These are phyloP conservation scores for Haematococcus lacustris DNA, from an alignment of 139 green algal species.

Conservation along the genomic window DNA sequence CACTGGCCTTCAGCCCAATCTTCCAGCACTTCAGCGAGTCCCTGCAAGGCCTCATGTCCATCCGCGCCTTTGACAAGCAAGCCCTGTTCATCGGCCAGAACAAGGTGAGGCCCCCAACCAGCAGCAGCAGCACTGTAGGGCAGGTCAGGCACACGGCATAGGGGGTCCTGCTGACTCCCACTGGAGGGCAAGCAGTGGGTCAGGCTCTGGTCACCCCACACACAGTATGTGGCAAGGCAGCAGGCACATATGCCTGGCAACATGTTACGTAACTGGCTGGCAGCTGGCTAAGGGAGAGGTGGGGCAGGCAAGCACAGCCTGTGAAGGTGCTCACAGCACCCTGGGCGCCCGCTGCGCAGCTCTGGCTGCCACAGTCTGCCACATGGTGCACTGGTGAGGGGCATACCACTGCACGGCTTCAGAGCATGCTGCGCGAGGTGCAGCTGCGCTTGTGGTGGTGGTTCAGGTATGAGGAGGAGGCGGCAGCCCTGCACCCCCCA, in stretches of 20 bases:
- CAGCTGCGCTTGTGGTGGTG: too few relatives aligned
- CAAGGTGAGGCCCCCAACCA: conserved; percentile 14
- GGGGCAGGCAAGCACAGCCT: too few relatives aligned
- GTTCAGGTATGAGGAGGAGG: too few relatives aligned
- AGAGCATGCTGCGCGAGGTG: too few relatives aligned
- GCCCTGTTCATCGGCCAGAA: conserved; percentile 29
- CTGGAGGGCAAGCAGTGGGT: background rate
- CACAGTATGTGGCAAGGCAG: background rate
- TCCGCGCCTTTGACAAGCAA: conserved; percentile 76
- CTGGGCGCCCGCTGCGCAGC: too few relatives aligned
- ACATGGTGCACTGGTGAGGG: too few relatives aligned
- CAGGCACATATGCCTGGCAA: background rate
- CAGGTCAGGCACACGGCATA: background rate
- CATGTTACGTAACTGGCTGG: background rate
- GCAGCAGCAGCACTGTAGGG: too few relatives aligned
- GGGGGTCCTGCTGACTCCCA: too few relatives aligned
- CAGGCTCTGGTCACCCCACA: background rate
- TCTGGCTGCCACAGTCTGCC: too few relatives aligned
- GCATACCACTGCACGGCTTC: too few relatives aligned
- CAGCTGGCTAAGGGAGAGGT: background rate
- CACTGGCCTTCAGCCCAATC: conserved; percentile 72
- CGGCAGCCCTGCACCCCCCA: too few relatives aligned
- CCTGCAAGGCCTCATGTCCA: conserved; percentile 59
- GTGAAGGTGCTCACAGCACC: too few relatives aligned
- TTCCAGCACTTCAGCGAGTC: conserved; percentile 70